Percentiles rank a stretch among this genome's conserved stretches.
These are phyloP conservation scores for Trichoderma arundinaceum DNA, from an alignment of 2,329 filamentous ascomycete genomes.

Conservation along the genomic window DNA sequence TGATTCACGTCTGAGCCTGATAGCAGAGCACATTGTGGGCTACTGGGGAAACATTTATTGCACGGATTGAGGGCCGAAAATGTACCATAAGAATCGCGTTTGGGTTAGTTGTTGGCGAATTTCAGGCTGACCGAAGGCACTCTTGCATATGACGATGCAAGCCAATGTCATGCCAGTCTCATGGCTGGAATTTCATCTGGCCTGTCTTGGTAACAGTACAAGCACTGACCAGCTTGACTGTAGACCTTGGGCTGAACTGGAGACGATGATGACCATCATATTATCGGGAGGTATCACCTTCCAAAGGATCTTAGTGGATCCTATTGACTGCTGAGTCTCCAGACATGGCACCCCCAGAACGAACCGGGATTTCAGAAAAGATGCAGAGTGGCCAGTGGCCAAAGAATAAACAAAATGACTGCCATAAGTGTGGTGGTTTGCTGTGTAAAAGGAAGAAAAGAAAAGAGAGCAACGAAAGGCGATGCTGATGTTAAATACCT, in stretches of 20 bases:
- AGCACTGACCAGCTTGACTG: conserved; percentile 16
- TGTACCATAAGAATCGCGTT: neutral
- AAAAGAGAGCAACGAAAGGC: neutral
- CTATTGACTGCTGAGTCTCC: conserved; percentile 32
- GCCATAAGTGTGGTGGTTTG: conserved; percentile 8
- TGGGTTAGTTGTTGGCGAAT: neutral
- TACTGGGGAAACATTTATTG: neutral
- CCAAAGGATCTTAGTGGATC: conserved; percentile 18
- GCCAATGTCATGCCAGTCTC: conserved; percentile 3
- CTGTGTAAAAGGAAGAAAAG: neutral
- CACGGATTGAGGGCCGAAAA: neutral
- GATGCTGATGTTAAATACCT: neutral
- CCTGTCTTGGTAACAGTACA: neutral
- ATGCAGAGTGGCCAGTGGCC: conserved; percentile 30
- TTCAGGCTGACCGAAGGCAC: conserved; percentile 4
- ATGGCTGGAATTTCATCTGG: conserved; percentile 7
- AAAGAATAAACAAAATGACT: conserved; percentile 32
- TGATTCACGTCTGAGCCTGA: conserved; percentile 1
- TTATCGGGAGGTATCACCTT: conserved; percentile 12
- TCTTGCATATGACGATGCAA: conserved; percentile 8
- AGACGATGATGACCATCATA: conserved; percentile 19
- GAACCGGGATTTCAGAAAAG: conserved; percentile 25
- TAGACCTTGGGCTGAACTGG: neutral
- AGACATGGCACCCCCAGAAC: conserved; percentile 31
- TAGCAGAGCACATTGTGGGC: neutral